These are phyloP conservation scores for Cadophora malorum DNA, from an alignment of 2,329 filamentous ascomycete species.

Conservation along the genomic window DNA sequence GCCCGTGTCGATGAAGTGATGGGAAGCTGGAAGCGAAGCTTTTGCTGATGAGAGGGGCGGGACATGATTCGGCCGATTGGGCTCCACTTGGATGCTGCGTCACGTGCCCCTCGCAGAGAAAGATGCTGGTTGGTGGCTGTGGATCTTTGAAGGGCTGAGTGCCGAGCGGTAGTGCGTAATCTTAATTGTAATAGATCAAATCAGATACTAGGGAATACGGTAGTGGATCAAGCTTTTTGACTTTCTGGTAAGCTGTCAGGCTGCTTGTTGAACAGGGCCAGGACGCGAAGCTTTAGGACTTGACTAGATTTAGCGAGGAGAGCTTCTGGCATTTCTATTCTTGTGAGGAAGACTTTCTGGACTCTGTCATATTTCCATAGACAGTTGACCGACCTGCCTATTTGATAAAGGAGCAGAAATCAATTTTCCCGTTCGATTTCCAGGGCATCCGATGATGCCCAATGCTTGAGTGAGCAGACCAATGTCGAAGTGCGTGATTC, in stretches of 20 bases:
- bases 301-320: background rate
- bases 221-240: background rate
- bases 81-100: background rate
- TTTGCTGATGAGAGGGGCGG: constrained; percentile 3
- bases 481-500: too few relatives aligned
- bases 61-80: background rate
- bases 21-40: background rate
- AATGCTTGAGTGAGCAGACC: too few relatives aligned
- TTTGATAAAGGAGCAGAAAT: too few relatives aligned
- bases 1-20: too few relatives aligned
- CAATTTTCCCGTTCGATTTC: too few relatives aligned
- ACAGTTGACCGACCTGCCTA: too few relatives aligned
- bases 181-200: background rate
- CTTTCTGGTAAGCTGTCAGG: background rate
- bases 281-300: background rate
- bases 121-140: background rate
- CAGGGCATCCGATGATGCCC: too few relatives aligned
- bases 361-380: too few relatives aligned
- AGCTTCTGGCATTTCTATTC: background rate
- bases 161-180: background rate
- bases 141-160: background rate
- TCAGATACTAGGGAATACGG: background rate
- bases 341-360: too few relatives aligned
- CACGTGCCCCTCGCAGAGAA: too few relatives aligned
- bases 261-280: background rate